Percentiles rank a stretch among this genome's conserved stretches.
Evolutionary conservation across 345 rosid genomes (phyloP).

Genomic region (Moringa oleifera): DNA sequence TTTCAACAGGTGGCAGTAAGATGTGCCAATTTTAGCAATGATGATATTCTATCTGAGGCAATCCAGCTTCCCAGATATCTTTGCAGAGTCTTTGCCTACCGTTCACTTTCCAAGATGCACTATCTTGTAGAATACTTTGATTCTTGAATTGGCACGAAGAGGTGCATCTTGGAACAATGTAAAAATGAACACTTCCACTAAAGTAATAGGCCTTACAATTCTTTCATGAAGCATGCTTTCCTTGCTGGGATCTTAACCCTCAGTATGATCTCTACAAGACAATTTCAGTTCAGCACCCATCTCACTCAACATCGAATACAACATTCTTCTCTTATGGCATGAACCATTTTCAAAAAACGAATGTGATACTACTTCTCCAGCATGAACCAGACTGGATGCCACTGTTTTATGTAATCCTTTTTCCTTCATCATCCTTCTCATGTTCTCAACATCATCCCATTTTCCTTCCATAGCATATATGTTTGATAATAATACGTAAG

Average conservation of each 20-base stretch:
- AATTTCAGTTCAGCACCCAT: constrained; percentile 34
- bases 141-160: background rate
- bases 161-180: background rate
- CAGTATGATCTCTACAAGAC: constrained; percentile 7
- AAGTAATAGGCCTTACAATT: background rate
- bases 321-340: constrained; percentile 29
- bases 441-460: constrained; percentile 47
- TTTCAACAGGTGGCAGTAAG: background rate
- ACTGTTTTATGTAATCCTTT: constrained; percentile 22
- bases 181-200: background rate
- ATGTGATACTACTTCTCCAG: constrained; percentile 9
- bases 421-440: constrained; percentile 41
- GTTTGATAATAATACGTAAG: constrained; percentile 24
- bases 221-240: background rate
- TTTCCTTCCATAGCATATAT: constrained; percentile 42
- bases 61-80: constrained; percentile 2
- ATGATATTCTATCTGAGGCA: background rate
- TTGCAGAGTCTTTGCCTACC: background rate
- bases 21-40: background rate
- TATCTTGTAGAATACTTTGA: background rate
- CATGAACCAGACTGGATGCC: constrained; percentile 16
- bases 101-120: background rate
- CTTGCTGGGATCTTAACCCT: background rate
- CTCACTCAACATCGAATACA: constrained; percentile 53
- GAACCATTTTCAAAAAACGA: constrained; percentile 17